Evolutionary conservation across 2,329 filamentous ascomycete genomes (phyloP).

Genomic region (Sordariomycetes sp.): DNA sequence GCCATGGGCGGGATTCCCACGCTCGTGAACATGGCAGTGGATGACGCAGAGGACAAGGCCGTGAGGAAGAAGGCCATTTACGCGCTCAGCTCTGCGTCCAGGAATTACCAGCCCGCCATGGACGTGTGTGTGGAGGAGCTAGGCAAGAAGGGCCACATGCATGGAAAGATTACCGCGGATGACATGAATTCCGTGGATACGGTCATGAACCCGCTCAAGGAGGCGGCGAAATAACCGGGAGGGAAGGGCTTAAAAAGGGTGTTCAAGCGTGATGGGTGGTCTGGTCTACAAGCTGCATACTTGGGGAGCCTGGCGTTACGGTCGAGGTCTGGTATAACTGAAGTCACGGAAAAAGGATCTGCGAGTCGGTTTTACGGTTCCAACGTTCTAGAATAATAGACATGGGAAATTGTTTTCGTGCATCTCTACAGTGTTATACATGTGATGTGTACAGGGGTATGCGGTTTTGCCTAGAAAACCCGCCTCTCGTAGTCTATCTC

Average conservation of each 20-base stretch:
- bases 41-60: slow-evolving; percentile 42
- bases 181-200: slow-evolving; percentile 81
- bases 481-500: not conserved
- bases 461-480: not conserved
- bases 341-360: not conserved
- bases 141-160: slow-evolving; percentile 38
- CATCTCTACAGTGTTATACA: not conserved
- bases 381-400: not conserved
- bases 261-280: not conserved
- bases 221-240: slow-evolving; percentile 2
- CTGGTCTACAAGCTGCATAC: not conserved
- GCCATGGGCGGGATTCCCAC: slow-evolving; percentile 54
- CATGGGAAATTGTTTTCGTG: not conserved
- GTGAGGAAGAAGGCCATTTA: slow-evolving; percentile 81
- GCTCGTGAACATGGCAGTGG: slow-evolving; percentile 52
- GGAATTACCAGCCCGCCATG: slow-evolving; percentile 82
- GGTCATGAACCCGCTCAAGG: slow-evolving; percentile 50
- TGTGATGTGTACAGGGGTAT: not conserved
- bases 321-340: not conserved
- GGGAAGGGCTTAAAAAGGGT: not conserved
- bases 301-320: slow-evolving; percentile 5
- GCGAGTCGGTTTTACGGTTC: not conserved
- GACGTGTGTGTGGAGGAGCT: slow-evolving; percentile 53
- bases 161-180: slow-evolving; percentile 56
- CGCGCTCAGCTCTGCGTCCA: slow-evolving; percentile 70